Conservation (phyloP, 148 eudicot genomes). For the Chenopodium suecicum region DNA sequence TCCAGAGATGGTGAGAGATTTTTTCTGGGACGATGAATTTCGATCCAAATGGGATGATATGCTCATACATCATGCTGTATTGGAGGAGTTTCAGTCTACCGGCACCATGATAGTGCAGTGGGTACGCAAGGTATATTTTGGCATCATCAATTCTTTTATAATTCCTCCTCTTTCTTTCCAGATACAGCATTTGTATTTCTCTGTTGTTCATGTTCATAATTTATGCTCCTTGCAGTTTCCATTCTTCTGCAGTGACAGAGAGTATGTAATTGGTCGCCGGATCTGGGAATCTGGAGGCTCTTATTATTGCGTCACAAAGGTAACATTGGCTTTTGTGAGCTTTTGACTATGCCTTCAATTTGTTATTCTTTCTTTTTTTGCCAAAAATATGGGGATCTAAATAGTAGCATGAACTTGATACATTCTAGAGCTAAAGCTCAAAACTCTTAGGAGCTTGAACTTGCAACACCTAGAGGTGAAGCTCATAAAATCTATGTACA, state of each 20-base stretch:
- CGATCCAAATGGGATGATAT: constrained; percentile 14
- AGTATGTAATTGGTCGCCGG: constrained; percentile 11
- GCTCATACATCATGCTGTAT: constrained; percentile 3
- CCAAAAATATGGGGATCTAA: neutral
- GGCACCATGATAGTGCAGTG: constrained; percentile 11
- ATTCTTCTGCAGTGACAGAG: constrained; percentile 15
- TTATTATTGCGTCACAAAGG: constrained; percentile 14
- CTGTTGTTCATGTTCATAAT: neutral
- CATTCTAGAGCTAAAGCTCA: neutral
- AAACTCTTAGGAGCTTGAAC: neutral
- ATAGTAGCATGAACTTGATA: neutral
- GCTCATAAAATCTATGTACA: neutral
- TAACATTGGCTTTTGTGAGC: neutral
- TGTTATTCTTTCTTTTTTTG: neutral
- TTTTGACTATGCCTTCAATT: neutral
- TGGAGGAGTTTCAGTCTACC: neutral
- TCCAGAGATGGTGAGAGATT: constrained; percentile 17
- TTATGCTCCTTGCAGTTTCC: constrained; percentile 9
- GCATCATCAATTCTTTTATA: neutral
- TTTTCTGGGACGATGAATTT: constrained; percentile 13
- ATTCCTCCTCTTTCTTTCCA: neutral
- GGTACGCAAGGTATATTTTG: constrained; percentile 5
- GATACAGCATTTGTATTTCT: neutral
- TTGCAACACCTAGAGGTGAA: neutral
- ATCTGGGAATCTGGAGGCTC: constrained; percentile 14